Evolutionary conservation across 2,329 filamentous ascomycete species (phyloP).

Genomic region (Aspergillus sp.): DNA sequence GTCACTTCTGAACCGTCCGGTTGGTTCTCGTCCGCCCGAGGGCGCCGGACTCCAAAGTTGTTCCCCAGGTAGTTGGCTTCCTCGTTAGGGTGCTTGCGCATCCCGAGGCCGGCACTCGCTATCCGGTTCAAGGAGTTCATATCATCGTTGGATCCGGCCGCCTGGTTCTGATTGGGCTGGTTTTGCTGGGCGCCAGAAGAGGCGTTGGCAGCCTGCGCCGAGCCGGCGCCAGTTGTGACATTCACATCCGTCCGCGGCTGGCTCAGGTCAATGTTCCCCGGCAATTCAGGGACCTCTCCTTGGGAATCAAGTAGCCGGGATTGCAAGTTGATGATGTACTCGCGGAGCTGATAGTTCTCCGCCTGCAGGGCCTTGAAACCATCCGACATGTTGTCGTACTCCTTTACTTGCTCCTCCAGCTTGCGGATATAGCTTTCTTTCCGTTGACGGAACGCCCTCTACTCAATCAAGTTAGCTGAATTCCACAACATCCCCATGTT

Average conservation of each 20-base stretch:
- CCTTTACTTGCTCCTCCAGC: slow-evolving; percentile 88
- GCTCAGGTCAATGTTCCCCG: slow-evolving; percentile 72
- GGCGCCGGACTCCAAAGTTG: slow-evolving; percentile 33
- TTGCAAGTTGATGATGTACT: slow-evolving; percentile 91
- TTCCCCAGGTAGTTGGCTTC: slow-evolving; percentile 36
- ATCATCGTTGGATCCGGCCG: slow-evolving; percentile 33
- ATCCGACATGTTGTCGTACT: slow-evolving; percentile 72
- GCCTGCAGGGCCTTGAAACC: slow-evolving; percentile 76
- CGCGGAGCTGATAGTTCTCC: slow-evolving; percentile 86
- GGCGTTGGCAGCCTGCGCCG: slow-evolving; percentile 16
- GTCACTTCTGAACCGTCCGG: slow-evolving; percentile 22
- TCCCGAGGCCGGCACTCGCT: slow-evolving; percentile 43
- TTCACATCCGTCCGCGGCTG: slow-evolving; percentile 49
- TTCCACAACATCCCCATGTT: background rate
- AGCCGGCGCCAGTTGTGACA: slow-evolving; percentile 24
- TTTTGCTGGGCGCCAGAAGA: slow-evolving; percentile 28
- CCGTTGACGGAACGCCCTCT: slow-evolving; percentile 95
- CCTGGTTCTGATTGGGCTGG: slow-evolving; percentile 27
- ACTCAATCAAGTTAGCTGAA: slow-evolving; percentile 18
- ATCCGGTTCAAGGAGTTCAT: slow-evolving; percentile 45
- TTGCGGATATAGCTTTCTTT: slow-evolving; percentile 99
- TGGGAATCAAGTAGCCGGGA: slow-evolving; percentile 79
- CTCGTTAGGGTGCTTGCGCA: slow-evolving; percentile 43
- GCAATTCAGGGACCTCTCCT: slow-evolving; percentile 80
- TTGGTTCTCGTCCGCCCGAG: slow-evolving; percentile 31